Percentiles rank a stretch among this genome's conserved stretches.
Evolutionary conservation across 192 early-diverging fungal species (phyloP).

Genomic region (Cetraspora pellucida): DNA sequence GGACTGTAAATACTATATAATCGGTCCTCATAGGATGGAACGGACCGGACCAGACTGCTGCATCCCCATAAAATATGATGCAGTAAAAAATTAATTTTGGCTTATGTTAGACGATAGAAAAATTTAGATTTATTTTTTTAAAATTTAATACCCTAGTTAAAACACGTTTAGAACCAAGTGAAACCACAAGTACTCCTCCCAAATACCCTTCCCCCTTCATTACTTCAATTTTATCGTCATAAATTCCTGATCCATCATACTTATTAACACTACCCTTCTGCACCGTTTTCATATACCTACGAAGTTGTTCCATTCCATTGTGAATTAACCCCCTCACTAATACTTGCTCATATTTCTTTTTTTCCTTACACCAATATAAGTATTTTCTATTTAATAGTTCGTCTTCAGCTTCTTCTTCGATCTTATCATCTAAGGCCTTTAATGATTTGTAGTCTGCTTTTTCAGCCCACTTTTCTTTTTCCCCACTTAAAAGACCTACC

Average conservation of each 20-base stretch:
- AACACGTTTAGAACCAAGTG: slow-evolving; percentile 13
- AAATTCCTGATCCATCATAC: not conserved
- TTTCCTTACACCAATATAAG: no score
- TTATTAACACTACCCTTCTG: not conserved
- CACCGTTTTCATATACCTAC: not conserved
- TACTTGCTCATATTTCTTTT: no score
- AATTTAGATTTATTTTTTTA: slow-evolving; percentile 5
- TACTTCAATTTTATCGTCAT: slow-evolving; percentile 5
- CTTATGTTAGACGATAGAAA: slow-evolving; percentile 13
- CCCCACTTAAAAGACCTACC: slow-evolving; percentile 1
- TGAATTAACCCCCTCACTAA: no score
- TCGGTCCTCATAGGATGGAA: no score
- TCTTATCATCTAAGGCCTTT: no score
- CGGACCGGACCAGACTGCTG: no score
- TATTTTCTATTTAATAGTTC: no score
- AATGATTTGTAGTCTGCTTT: no score
- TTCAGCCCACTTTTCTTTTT: not conserved
- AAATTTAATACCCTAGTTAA: not conserved
- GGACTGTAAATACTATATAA: no score
- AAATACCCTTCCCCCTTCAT: slow-evolving; percentile 12
- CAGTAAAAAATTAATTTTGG: no score
- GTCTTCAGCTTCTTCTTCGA: no score
- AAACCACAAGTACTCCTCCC: not conserved
- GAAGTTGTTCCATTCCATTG: not conserved
- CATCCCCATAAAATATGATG: no score